Conservation (phyloP, 164 flowering plant species). For the Vitis cinerea region DNA sequence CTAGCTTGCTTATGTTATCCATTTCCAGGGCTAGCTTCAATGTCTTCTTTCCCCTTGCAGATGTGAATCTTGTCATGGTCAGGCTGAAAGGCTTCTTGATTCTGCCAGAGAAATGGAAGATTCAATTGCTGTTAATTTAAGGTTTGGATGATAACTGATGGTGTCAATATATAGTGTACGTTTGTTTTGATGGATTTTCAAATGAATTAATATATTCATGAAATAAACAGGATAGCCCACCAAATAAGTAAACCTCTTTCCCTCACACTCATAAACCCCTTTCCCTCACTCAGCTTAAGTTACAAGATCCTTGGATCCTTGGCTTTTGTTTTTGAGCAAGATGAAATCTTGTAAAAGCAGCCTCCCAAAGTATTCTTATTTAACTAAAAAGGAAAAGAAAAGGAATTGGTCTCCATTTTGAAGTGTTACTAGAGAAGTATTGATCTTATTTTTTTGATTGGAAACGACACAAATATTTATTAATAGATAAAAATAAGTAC, state of each 20-base stretch:
- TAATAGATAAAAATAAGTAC: too few relatives aligned
- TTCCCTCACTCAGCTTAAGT: too few relatives aligned
- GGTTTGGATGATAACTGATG: slow-evolving; percentile 35
- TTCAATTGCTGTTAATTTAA: slow-evolving; percentile 92
- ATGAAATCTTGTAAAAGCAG: neutral
- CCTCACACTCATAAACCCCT: too few relatives aligned
- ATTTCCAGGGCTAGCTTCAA: neutral
- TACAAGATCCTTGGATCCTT: too few relatives aligned
- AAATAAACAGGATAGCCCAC: too few relatives aligned
- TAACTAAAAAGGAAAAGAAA: too few relatives aligned
- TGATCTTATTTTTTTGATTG: too few relatives aligned
- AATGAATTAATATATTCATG: neutral
- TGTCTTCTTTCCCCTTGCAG: slow-evolving; percentile 35
- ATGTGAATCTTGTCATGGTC: slow-evolving; percentile 98
- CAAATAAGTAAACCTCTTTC: too few relatives aligned
- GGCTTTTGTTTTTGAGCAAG: neutral
- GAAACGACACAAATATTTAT: too few relatives aligned
- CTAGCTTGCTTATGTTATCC: neutral
- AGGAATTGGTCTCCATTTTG: too few relatives aligned
- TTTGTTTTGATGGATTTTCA: neutral
- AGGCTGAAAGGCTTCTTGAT: slow-evolving; percentile 97
- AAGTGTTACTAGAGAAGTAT: too few relatives aligned
- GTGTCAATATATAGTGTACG: neutral
- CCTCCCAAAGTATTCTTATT: neutral
- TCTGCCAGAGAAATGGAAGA: slow-evolving; percentile 99